Evolutionary conservation across 495 filamentous ascomycete species (phyloP).

Genomic region (Ramalina peruviana): DNA sequence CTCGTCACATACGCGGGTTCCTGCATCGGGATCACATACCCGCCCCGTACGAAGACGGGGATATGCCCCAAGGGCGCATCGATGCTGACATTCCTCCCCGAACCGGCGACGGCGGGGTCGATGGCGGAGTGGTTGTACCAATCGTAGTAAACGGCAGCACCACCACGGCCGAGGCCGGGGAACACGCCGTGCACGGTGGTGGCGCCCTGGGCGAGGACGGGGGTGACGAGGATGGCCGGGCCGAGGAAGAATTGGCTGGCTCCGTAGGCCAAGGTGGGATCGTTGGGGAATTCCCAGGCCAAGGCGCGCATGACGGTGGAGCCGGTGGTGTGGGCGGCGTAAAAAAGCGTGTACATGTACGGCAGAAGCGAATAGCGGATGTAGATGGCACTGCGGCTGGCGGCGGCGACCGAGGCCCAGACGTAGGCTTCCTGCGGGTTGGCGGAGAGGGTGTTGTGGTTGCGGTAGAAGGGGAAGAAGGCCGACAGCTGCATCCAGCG

Average conservation of each 20-base stretch:
- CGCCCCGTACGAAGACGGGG: conserved; percentile 61
- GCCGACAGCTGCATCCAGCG: conserved; percentile 80
- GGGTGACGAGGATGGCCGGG: conserved; percentile 52
- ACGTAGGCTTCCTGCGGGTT: conserved; percentile 61
- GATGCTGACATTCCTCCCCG: conserved; percentile 58
- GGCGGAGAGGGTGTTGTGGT: conserved; percentile 57
- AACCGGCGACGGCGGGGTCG: conserved; percentile 21
- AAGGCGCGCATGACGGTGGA: conserved; percentile 70
- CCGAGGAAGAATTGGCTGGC: conserved; percentile 74
- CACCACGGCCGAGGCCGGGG: conserved; percentile 42
- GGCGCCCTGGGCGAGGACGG: conserved; percentile 54
- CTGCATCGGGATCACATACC: conserved; percentile 54
- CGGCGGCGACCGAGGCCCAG: conserved; percentile 56
- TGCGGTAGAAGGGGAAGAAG: conserved; percentile 83
- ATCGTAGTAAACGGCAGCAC: conserved; percentile 62
- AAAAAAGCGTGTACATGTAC: conserved; percentile 73
- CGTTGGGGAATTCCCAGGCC: conserved; percentile 71
- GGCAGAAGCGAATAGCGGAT: conserved; percentile 64
- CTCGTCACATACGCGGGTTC: conserved; percentile 56
- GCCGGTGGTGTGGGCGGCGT: conserved; percentile 51
- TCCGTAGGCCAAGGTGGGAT: conserved; percentile 50
- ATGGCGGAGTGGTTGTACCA: conserved; percentile 56
- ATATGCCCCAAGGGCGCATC: conserved; percentile 66
- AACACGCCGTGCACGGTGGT: conserved; percentile 60
- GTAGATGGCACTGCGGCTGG: conserved; percentile 52